phyloP scores from a whole-genome alignment of 2,329 filamentous ascomycete species.

The Exophiala sideris region DNA sequence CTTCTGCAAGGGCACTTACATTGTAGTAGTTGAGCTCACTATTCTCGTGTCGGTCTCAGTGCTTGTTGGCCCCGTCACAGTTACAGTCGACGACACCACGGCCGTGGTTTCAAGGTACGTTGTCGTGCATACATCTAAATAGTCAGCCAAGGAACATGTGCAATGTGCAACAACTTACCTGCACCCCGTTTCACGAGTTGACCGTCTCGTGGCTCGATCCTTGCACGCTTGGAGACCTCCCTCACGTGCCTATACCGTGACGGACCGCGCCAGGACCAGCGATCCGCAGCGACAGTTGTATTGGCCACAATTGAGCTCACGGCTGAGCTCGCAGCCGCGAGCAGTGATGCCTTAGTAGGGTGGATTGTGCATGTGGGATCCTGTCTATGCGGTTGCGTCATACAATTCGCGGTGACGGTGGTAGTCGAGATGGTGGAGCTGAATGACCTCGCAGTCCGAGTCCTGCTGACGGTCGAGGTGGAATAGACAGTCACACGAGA shows the following conservation, averaged over 20 bases:
- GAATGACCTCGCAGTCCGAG: slow-evolving; percentile 14
- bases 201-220: not conserved
- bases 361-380: slow-evolving; percentile 22
- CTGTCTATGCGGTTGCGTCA: slow-evolving; percentile 13
- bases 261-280: not conserved
- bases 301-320: not conserved
- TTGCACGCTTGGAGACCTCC: not conserved
- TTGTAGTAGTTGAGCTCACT: slow-evolving; percentile 18
- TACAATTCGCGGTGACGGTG: slow-evolving; percentile 16
- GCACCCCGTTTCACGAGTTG: slow-evolving; percentile 12
- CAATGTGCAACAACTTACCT: slow-evolving; percentile 3
- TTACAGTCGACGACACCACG: slow-evolving; percentile 17
- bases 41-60: slow-evolving; percentile 19
- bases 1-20: slow-evolving; percentile 10
- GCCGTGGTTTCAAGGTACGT: slow-evolving; percentile 15
- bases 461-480: slow-evolving; percentile 17
- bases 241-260: not conserved
- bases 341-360: slow-evolving; percentile 16
- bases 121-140: slow-evolving; percentile 21
- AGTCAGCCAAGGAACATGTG: not conserved
- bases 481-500: slow-evolving; percentile 18
- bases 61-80: slow-evolving; percentile 20
- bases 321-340: slow-evolving; percentile 7
- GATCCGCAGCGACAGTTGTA: not conserved
- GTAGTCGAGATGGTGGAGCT: slow-evolving; percentile 18